Base-by-base conservation (phyloP, 83 land plant genomes). In the Picea mariana region DNA sequence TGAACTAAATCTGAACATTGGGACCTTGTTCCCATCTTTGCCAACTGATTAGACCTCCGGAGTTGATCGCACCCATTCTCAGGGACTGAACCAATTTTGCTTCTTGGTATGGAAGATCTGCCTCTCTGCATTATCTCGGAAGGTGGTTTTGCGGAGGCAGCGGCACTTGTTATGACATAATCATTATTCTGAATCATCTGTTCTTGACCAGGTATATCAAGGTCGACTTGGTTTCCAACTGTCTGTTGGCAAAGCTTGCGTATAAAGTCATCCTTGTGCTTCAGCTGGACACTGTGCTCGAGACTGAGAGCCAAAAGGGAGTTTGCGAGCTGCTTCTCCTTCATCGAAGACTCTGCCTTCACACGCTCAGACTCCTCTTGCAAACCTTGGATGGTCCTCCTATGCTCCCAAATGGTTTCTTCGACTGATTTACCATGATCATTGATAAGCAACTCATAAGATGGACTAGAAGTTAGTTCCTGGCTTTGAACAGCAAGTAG, bases 401-500 rank as follows among this genome's bases (percentile, higher is more conserved):
- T 63, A 17, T 9, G 20, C 66, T 63, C 66, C 20, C 66, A 11
- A 17, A 63, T 63, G 66, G 23, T 18, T 18, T 63, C 20, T 18
- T 63, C 66, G 6, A 18, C 13, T 63, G 85, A 63, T 84, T 18
- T 52, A 75, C 20, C 9, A 9, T 13, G 52, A 31, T 63, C 21
- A 4, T 63, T 63, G 23, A 63, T 63, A 9, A 17, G 66, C 66
- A 63, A 63, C 20, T 18, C 66, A 17, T 63, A n/a, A 69, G 82
- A n/a, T 67, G 58, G 59, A 49, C 16, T 49, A 8, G 82, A 68
- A 24, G 63, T 42, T 13, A 27, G 20, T 15, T 17, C 23, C 0
- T 69, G 31, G 78, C 64, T 72, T 69, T 81, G 49, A 26, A 81
- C 16, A 5, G 12, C 62, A 58, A 71, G 77, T 52, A 81, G 77